Percentiles rank a stretch among this genome's conserved stretches.
Conservation (phyloP, 352 stramenopile species). For the Globisporangium nodosum region DNA sequence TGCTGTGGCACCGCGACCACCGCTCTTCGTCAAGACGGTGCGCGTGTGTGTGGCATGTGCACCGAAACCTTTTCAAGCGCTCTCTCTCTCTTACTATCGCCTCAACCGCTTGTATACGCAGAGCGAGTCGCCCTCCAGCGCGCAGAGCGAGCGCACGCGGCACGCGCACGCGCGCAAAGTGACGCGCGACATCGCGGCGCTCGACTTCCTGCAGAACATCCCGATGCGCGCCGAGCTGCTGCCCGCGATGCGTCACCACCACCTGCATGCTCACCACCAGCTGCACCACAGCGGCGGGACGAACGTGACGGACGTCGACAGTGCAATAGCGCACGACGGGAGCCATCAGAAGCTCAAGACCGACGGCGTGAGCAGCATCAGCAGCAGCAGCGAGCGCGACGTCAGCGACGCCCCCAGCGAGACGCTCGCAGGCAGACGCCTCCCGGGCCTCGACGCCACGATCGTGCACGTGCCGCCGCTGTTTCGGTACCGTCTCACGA, state of each 20-base stretch:
- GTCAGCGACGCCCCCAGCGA: conserved; percentile 14
- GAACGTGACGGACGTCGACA: not conserved
- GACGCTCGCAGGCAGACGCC: conserved; percentile 50
- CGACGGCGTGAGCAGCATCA: conserved; percentile 4
- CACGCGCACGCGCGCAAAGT: conserved; percentile 51
- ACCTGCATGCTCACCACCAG: not conserved
- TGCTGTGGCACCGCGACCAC: conserved; percentile 6
- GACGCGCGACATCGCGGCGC: conserved; percentile 79
- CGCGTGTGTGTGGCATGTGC: not conserved
- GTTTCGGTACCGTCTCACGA: conserved; percentile 75
- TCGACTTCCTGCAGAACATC: conserved; percentile 88
- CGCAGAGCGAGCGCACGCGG: conserved; percentile 43
- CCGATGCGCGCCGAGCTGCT: conserved; percentile 65
- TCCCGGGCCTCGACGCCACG: conserved; percentile 65
- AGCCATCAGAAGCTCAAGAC: conserved; percentile 2
- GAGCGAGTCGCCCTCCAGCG: conserved; percentile 41
- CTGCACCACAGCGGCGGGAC: not conserved
- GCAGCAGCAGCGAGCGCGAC: not conserved
- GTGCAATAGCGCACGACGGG: not conserved
- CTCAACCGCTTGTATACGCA: not conserved
- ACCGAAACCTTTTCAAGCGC: conserved; percentile 3
- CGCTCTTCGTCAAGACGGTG: conserved; percentile 35
- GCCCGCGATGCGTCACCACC: not conserved
- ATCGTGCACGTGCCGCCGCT: conserved; percentile 55
- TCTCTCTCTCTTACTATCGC: conserved; percentile 1